Evolutionary conservation across 371 early-diverging fungal genomes (phyloP), one percentile per base, ranked within the genome.

Genomic region (Sporodiniella umbellata): DNA sequence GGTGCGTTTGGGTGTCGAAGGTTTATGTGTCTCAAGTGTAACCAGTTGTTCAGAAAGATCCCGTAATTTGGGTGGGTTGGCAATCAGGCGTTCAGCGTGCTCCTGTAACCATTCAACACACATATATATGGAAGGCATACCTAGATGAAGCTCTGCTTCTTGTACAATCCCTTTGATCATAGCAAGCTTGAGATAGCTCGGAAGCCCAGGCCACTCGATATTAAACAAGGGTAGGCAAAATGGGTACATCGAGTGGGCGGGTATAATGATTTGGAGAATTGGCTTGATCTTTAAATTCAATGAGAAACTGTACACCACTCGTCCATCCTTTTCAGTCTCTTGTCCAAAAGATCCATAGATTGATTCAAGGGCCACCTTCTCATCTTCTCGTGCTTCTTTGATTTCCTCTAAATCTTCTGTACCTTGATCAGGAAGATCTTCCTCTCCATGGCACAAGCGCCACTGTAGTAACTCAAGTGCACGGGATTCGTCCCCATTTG

Each of bases 21-120:
- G 48, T 17, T 42, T 22, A 26, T 15, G 6, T 25, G 40, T 21
- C 30, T 62, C 51, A 40, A 51, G 43, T 8, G 38, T 50, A 30
- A 63, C 61, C 18, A 78, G 48, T 2, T 68, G 68, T 33, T 79
- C 79, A 0, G 80, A 73, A 33, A 83, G 48, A 12, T 79, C 74
- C 1, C 70, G 62, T 12, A 87, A 57, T 33, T 81, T 79, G 4
- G 84, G 85, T 24, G 88, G 88, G 38, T 81, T 70, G 15, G 79
- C 77, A 23, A 88, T 68, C 14, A 85, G 58, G 0, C 53, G 56
- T 5, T 72, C 70, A 10, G 80, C 22, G 45, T 85, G 73, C 11
- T 85, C 84, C 45, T 84, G 78, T 14, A 92, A 53, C 88, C 87
- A 89, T 45, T 78, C 75, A 1, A 79, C 80, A 44, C 56, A 90